Percentiles rank a stretch among this genome's conserved stretches.
These are phyloP conservation scores for Corynascus novoguineensis DNA, from an alignment of 495 filamentous ascomycete species.

Conservation along the genomic window DNA sequence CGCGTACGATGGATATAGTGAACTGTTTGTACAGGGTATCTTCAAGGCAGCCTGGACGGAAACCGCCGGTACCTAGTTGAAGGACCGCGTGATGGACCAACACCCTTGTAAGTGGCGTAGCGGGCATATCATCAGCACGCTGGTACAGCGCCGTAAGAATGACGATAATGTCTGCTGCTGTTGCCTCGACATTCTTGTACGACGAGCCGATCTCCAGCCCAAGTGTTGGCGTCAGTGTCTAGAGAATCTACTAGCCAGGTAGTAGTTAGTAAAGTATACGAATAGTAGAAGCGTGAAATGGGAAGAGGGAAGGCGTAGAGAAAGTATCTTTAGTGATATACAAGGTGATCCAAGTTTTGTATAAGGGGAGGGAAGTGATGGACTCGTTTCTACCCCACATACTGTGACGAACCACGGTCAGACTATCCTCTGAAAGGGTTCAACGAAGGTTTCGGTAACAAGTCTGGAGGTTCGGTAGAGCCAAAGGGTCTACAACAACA, in stretches of 20 bases:
- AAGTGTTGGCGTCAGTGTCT: background rate
- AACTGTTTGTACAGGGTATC: conserved; percentile 4
- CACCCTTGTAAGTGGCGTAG: conserved; percentile 3
- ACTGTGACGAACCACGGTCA: too few relatives aligned
- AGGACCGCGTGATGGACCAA: conserved; percentile 1
- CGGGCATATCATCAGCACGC: conserved; percentile 8
- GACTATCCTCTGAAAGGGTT: background rate
- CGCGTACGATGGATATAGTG: conserved; percentile 6
- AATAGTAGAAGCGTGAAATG: background rate
- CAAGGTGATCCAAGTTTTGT: conserved; percentile 5
- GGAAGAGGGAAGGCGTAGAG: background rate
- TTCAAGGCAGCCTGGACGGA: conserved; percentile 1
- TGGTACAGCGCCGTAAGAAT: conserved; percentile 7
- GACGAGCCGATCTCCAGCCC: background rate
- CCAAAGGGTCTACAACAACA: too few relatives aligned
- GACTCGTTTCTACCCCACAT: conserved; percentile 2
- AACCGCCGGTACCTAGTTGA: conserved; percentile 3
- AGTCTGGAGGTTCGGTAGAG: too few relatives aligned
- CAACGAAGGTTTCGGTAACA: too few relatives aligned
- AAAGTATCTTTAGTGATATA: conserved; percentile 4
- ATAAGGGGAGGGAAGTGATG: conserved; percentile 1
- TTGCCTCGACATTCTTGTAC: conserved; percentile 7
- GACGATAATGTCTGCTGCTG: conserved; percentile 7
- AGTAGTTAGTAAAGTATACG: conserved; percentile 6
- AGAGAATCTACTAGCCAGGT: conserved; percentile 10